These are phyloP conservation scores for Dactylis glomerata DNA, from an alignment of 176 grass and related monocot genomes.

Conservation along the genomic window DNA sequence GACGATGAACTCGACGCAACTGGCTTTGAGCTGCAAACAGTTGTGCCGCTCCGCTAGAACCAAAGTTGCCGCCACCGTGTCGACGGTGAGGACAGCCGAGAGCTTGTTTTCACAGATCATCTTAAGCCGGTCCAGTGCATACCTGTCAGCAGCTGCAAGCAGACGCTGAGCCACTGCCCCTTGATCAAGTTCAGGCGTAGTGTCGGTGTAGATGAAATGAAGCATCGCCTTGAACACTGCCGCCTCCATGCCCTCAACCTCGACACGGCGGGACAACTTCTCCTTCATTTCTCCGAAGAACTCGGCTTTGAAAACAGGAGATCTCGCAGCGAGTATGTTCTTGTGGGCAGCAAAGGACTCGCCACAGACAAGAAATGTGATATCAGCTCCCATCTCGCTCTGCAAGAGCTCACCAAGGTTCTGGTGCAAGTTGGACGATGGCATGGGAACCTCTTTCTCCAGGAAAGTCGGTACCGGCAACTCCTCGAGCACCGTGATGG, in stretches of 20 bases:
- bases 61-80: slow-evolving; percentile 32
- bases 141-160: slow-evolving; percentile 45
- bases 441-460: background rate
- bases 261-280: background rate
- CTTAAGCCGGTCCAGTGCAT: slow-evolving; percentile 43
- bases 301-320: background rate
- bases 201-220: background rate
- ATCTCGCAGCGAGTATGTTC: slow-evolving; percentile 12
- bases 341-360: slow-evolving; percentile 10
- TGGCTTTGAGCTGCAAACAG: slow-evolving; percentile 40
- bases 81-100: slow-evolving; percentile 13
- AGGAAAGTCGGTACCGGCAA: background rate
- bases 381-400: background rate
- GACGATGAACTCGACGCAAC: slow-evolving; percentile 43
- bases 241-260: slow-evolving; percentile 2
- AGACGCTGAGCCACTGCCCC: background rate
- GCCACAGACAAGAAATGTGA: background rate
- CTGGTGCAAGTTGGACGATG: background rate
- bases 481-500: background rate
- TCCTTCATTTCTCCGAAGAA: slow-evolving; percentile 19
- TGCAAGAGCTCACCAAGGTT: background rate
- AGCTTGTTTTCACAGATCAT: slow-evolving; percentile 42
- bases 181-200: background rate
- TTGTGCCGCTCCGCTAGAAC: slow-evolving; percentile 43
- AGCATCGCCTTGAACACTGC: slow-evolving; percentile 21